Conservation (phyloP, 306 rosid genomes). For the Phaseolus lunatus region DNA sequence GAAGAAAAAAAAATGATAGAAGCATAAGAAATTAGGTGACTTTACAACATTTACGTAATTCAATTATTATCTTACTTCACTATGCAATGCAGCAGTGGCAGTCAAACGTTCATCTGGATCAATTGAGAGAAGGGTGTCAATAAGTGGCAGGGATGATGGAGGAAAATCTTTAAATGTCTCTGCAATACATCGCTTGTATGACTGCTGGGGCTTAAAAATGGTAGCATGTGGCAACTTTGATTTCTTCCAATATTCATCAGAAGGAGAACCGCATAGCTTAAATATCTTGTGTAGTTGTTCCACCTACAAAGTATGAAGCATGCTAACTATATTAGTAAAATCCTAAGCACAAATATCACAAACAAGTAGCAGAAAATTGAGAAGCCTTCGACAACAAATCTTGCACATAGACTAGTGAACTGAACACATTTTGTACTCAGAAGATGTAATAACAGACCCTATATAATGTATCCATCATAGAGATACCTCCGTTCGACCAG, state of each 20-base stretch:
- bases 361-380: constrained; percentile 38
- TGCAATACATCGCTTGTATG: constrained; percentile 56
- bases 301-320: constrained; percentile 48
- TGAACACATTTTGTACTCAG: constrained; percentile 19
- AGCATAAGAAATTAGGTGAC: constrained; percentile 10
- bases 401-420: constrained; percentile 41
- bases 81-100: constrained; percentile 57
- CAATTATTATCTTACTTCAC: constrained; percentile 63
- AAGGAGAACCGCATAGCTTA: constrained; percentile 61
- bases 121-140: constrained; percentile 55
- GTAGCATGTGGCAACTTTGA: constrained; percentile 62
- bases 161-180: constrained; percentile 59
- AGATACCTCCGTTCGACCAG: constrained; percentile 66
- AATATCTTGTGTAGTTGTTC: constrained; percentile 62
- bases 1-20: constrained; percentile 28
- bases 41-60: constrained; percentile 13
- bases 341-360: constrained; percentile 35
- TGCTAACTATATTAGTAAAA: constrained; percentile 33
- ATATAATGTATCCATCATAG: constrained; percentile 10
- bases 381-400: constrained; percentile 37
- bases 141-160: constrained; percentile 54
- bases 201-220: constrained; percentile 61
- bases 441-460: constrained; percentile 38
- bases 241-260: constrained; percentile 61
- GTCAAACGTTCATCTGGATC: constrained; percentile 61